phyloP scores from a whole-genome alignment of 2,329 filamentous ascomycete genomes.

The Trichoderma sp. region DNA sequence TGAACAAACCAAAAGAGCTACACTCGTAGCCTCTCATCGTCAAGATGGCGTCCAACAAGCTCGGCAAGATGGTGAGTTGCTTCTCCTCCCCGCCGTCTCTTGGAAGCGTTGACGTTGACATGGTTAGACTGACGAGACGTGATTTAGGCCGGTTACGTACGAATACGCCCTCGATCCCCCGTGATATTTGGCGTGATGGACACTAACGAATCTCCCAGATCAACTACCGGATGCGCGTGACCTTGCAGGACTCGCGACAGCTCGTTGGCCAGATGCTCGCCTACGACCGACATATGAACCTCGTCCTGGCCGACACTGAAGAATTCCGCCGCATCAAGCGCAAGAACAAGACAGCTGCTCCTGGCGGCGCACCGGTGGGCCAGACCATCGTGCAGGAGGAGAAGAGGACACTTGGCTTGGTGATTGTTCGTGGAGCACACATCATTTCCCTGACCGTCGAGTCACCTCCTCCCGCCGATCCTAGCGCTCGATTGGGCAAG shows the following conservation, averaged over 20 bases:
- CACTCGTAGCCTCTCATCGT: conserved; percentile 14
- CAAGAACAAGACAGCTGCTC: conserved; percentile 71
- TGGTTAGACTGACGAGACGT: conserved; percentile 58
- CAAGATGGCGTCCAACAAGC: conserved; percentile 63
- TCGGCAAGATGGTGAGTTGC: conserved; percentile 91
- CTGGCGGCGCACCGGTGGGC: conserved; percentile 58
- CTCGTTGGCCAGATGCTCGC: conserved; percentile 98
- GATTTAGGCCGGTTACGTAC: conserved; percentile 68
- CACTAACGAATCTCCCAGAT: conserved; percentile 59
- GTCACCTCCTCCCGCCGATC: conserved; percentile 91
- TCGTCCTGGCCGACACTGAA: conserved; percentile 97
- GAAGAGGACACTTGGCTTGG: conserved; percentile 94
- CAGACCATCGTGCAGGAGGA: conserved; percentile 87
- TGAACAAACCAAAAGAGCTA: conserved; percentile 18
- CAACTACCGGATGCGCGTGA: conserved; percentile 99
- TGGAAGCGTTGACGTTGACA: conserved; percentile 50
- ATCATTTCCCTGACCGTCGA: conserved; percentile 96
- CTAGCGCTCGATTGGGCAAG: conserved; percentile 83
- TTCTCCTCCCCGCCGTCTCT: conserved; percentile 36
- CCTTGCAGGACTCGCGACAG: conserved; percentile 89
- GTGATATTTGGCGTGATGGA: not conserved
- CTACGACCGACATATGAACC: conserved; percentile 99
- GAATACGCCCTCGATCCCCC: conserved; percentile 44
- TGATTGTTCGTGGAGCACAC: conserved; percentile 90
- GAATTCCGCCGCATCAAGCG: conserved; percentile 92